A percentile compares a stretch with the other conserved stretches of the same genome.
phyloP scores from a whole-genome alignment of 192 early-diverging fungal genomes.

The Oehlia diaphana region DNA sequence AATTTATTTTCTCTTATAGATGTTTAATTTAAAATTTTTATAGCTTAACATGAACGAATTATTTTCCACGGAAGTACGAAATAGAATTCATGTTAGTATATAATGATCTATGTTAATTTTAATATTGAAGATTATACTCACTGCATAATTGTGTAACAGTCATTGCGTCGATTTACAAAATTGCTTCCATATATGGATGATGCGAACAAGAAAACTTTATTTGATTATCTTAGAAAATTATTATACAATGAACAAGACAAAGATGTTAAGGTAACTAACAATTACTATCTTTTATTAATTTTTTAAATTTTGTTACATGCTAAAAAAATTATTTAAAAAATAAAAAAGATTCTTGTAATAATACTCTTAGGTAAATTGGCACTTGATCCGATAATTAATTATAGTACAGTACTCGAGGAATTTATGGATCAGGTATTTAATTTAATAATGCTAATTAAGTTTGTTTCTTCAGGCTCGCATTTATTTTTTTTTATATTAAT shows the following conservation, averaged over 20 bases:
- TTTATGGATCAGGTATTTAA: slow-evolving; percentile 36
- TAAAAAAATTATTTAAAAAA: background rate
- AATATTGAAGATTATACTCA: background rate
- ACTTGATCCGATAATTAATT: slow-evolving; percentile 21
- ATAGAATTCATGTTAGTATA: slow-evolving; percentile 3
- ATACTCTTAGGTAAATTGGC: slow-evolving; percentile 9
- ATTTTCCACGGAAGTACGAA: background rate
- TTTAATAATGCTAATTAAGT: background rate
- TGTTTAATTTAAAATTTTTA: background rate
- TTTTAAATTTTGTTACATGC: slow-evolving; percentile 3
- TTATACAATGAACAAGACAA: slow-evolving; percentile 32
- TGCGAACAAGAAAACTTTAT: background rate
- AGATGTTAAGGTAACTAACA: slow-evolving; percentile 22
- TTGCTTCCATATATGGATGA: slow-evolving; percentile 3
- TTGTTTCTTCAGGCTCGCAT: background rate
- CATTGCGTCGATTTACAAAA: background rate
- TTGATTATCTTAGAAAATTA: background rate
- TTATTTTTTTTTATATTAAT: background rate
- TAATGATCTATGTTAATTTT: background rate
- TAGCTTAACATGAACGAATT: background rate
- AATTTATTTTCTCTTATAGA: background rate
- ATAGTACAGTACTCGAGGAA: slow-evolving; percentile 34
- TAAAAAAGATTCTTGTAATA: background rate
- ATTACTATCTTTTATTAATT: background rate
- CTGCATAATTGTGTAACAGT: background rate